These are phyloP conservation scores for Periconia sp. DNA, from an alignment of 2,329 filamentous ascomycete species.

Conservation along the genomic window DNA sequence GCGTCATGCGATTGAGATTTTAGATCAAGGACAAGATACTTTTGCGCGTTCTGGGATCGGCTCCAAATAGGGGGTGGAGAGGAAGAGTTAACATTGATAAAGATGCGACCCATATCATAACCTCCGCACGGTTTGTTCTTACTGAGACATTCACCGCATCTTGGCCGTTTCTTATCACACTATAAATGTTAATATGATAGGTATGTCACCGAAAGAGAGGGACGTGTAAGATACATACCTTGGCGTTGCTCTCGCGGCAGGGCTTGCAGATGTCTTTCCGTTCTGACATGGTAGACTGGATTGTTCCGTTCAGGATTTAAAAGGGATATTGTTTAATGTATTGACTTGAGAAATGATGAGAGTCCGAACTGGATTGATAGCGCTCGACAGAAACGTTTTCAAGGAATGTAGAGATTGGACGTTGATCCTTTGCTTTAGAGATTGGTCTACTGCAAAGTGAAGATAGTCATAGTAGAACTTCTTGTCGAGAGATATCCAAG, in stretches of 20 bases:
- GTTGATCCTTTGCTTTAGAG: background rate
- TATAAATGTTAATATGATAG: constrained; percentile 5
- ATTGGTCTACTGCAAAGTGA: background rate
- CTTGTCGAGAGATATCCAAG: background rate
- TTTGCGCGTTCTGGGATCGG: constrained; percentile 20
- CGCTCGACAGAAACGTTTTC: background rate
- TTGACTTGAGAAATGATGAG: background rate
- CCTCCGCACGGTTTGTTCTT: constrained; percentile 20
- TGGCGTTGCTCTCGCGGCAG: constrained; percentile 13
- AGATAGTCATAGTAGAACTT: background rate
- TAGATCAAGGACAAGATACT: constrained; percentile 21
- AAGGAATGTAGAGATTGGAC: background rate
- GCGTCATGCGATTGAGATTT: constrained; percentile 15
- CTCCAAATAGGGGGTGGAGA: constrained; percentile 21
- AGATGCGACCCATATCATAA: constrained; percentile 20
- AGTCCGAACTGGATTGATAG: background rate
- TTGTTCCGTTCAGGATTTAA: background rate
- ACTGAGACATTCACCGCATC: constrained; percentile 19
- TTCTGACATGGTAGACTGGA: constrained; percentile 1
- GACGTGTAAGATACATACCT: constrained; percentile 5
- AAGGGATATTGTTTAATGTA: background rate
- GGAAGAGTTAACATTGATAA: constrained; percentile 23
- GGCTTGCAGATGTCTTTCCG: constrained; percentile 16
- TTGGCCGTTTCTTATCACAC: constrained; percentile 25
- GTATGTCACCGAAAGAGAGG: background rate